Conservation (phyloP, 1,139 yeast genomes). For the Meyerozyma smithsonii region DNA sequence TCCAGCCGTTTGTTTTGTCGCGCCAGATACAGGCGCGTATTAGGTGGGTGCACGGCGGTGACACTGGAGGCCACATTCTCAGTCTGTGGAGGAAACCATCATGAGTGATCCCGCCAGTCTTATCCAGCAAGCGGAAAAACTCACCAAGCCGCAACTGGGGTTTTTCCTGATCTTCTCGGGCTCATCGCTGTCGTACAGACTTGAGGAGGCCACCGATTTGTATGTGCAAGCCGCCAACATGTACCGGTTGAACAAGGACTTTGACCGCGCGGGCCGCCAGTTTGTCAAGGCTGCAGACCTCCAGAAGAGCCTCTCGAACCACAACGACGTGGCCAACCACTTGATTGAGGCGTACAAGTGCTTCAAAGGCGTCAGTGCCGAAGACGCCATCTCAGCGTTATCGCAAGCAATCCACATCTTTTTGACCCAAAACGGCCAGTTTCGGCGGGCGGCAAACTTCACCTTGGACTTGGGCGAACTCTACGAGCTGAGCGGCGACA, state of each 20-base stretch:
- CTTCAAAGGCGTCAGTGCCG: constrained; percentile 67
- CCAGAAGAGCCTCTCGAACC: constrained; percentile 69
- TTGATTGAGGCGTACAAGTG: constrained; percentile 90
- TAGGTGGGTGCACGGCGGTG: neutral
- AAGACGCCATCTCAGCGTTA: constrained; percentile 74
- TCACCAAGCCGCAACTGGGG: constrained; percentile 66
- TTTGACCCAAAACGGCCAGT: constrained; percentile 82
- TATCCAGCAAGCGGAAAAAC: constrained; percentile 42
- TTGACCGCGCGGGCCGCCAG: constrained; percentile 69
- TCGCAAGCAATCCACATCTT: constrained; percentile 77
- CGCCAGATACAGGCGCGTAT: too few species aligned
- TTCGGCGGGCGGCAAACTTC: constrained; percentile 93
- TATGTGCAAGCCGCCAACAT: constrained; percentile 89
- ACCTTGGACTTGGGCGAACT: constrained; percentile 86
- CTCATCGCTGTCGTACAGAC: constrained; percentile 58
- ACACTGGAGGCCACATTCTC: neutral
- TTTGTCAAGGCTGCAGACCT: constrained; percentile 82
- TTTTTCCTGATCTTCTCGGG: constrained; percentile 67
- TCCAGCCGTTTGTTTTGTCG: neutral
- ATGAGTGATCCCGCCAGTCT: constrained; percentile 39
- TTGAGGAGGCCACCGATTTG: constrained; percentile 89
- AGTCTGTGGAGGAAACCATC: neutral
- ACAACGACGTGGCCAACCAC: constrained; percentile 90
- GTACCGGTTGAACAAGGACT: constrained; percentile 72
- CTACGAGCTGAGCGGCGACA: constrained; percentile 70